A percentile compares a stretch with the other conserved stretches of the same genome.
Conservation (phyloP, 2,329 filamentous ascomycete species). For the Aciculosporium take region DNA sequence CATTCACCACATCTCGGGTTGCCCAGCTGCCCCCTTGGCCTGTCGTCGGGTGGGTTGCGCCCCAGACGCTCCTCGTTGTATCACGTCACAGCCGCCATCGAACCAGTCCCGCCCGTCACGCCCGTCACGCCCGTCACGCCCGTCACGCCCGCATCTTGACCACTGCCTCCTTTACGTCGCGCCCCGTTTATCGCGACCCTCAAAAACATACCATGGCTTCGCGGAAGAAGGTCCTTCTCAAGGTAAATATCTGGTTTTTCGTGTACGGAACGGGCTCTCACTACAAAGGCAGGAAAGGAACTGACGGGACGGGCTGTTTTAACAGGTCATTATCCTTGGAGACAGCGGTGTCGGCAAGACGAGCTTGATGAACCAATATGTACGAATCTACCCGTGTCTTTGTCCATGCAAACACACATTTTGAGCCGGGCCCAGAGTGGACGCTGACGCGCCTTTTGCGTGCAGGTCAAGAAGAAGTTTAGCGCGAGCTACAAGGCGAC, state of each 20-base stretch:
- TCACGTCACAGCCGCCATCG: constrained; percentile 3
- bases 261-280: constrained; percentile 2
- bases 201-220: constrained; percentile 47
- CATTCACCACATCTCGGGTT: not conserved
- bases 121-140: not conserved
- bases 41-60: constrained; percentile 1
- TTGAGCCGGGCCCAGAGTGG: not conserved
- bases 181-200: constrained; percentile 2
- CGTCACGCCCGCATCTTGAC: constrained; percentile 8
- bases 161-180: constrained; percentile 9
- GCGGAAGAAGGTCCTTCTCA: constrained; percentile 80
- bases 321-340: constrained; percentile 91
- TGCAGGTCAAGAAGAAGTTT: constrained; percentile 98
- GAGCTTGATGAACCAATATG: constrained; percentile 99
- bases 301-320: not conserved
- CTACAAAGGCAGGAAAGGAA: not conserved
- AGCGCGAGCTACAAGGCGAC: constrained; percentile 99
- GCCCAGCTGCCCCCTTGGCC: not conserved
- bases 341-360: constrained; percentile 99
- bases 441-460: constrained; percentile 7
- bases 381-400: constrained; percentile 35
- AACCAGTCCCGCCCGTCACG: not conserved
- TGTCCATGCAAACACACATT: not conserved
- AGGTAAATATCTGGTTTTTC: constrained; percentile 41
- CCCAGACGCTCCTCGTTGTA: constrained; percentile 1